These are phyloP conservation scores for Gremmenia infestans DNA, from an alignment of 2,329 filamentous ascomycete genomes.

Conservation along the genomic window DNA sequence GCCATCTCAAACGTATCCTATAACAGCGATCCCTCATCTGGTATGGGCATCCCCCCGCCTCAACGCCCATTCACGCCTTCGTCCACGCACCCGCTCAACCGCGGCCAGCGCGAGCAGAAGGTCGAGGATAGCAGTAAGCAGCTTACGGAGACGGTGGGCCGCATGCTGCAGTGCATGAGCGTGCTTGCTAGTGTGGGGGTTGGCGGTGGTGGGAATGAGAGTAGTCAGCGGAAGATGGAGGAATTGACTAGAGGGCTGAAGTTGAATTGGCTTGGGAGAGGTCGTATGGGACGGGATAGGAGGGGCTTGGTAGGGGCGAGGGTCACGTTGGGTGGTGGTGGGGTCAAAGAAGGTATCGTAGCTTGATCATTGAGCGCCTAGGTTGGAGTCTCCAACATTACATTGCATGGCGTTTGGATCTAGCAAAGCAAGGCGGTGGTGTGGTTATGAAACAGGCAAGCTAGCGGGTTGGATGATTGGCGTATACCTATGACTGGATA, in stretches of 20 bases:
- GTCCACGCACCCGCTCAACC: slow-evolving; percentile 21
- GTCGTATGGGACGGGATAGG: slow-evolving; percentile 81
- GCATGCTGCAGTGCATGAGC: slow-evolving; percentile 94
- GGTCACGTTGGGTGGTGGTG: slow-evolving; percentile 14
- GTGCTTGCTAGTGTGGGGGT: slow-evolving; percentile 71
- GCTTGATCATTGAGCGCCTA: too few species aligned
- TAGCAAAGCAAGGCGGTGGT: too few species aligned
- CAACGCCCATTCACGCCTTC: slow-evolving; percentile 29
- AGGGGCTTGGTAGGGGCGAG: slow-evolving; percentile 67
- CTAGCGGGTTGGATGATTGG: too few species aligned
- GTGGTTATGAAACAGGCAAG: too few species aligned
- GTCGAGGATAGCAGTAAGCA: slow-evolving; percentile 64
- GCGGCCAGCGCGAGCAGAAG: slow-evolving; percentile 35
- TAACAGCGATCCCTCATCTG: slow-evolving; percentile 37
- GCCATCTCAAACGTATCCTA: slow-evolving; percentile 82
- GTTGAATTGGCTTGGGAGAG: slow-evolving; percentile 92
- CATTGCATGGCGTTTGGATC: too few species aligned
- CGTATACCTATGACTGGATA: too few species aligned
- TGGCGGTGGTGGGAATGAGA: slow-evolving; percentile 48
- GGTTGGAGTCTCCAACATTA: too few species aligned
- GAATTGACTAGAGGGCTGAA: slow-evolving; percentile 83
- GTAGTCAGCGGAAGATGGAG: slow-evolving; percentile 72
- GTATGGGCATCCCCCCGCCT: slow-evolving; percentile 24
- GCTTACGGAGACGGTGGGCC: slow-evolving; percentile 87
- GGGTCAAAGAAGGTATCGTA: too few species aligned